phyloP scores from a whole-genome alignment of 176 grass and related monocot genomes.

The Elymus sibiricus region DNA sequence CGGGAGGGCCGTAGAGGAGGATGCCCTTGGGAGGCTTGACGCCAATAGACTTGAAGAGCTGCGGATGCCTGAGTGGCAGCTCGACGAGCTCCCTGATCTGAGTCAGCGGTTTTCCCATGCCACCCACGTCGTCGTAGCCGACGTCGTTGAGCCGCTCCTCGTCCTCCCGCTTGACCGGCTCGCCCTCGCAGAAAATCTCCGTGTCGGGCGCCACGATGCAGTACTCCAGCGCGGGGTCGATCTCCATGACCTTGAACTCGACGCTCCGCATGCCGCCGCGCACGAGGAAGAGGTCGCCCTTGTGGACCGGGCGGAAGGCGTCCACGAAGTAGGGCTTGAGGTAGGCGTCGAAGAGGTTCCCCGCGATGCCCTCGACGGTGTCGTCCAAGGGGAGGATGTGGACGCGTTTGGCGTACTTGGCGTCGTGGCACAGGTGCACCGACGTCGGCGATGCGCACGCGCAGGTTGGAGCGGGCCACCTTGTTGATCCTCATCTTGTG shows the following conservation, averaged over 20 bases:
- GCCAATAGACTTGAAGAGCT: conserved; percentile 59
- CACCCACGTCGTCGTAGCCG: conserved; percentile 63
- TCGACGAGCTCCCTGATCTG: conserved; percentile 65
- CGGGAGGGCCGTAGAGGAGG: conserved; percentile 47
- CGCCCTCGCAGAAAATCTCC: conserved; percentile 48
- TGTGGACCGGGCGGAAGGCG: conserved; percentile 48
- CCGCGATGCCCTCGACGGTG: conserved; percentile 49
- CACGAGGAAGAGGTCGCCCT: conserved; percentile 63
- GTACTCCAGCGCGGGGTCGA: conserved; percentile 40
- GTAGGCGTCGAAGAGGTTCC: conserved; percentile 59
- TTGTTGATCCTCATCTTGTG: conserved; percentile 46
- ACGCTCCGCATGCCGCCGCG: conserved; percentile 53
- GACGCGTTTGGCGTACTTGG: conserved; percentile 37
- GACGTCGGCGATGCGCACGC: conserved; percentile 59
- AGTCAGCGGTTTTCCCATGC: conserved; percentile 52
- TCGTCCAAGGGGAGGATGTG: conserved; percentile 61
- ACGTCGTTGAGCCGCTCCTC: conserved; percentile 54
- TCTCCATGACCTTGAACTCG: conserved; percentile 57
- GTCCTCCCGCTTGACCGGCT: conserved; percentile 52
- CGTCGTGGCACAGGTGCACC: conserved; percentile 58
- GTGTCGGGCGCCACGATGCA: conserved; percentile 36
- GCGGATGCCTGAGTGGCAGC: conserved; percentile 53
- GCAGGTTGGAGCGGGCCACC: conserved; percentile 48
- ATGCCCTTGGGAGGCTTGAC: conserved; percentile 71
- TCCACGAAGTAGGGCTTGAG: conserved; percentile 56